Evolutionary conservation across 805 yeast genomes (phyloP), one percentile per base, ranked within the genome.

Genomic region (Schwanniomyces pseudopolymorphus): DNA sequence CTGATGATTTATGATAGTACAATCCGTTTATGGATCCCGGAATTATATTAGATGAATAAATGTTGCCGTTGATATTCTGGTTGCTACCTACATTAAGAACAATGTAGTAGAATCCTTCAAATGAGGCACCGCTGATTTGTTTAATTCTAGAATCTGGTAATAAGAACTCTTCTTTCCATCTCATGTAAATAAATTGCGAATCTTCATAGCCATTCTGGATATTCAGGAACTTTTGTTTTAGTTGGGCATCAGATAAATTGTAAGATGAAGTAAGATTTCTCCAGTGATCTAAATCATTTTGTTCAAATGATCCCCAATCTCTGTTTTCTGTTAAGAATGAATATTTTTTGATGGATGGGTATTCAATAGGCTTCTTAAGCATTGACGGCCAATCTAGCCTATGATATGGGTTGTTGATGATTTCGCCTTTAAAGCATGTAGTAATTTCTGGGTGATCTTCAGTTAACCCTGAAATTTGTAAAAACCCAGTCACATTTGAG

Each of bases 161-260:
- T 49, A 91, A 67, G 59, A 89, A 89, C 57, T 83, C 80, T 64
- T 91, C 98, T 67, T 91, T 91, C 98, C 98, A 91, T 54, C 97
- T 77, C 97, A 91, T 91, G 61, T 83, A 91, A 5, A 91, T 66
- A 56, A 57, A 62, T 45, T 57, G 63, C 17, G 55, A 53, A 40
- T 67, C 66, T 31, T 60, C 64, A 26, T 52, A 42, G 19, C 71
- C 70, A 24, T 56, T 39, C 51, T 67, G 69, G 39, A 72, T 69
- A 24, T 46, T 50, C 14, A 48, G 47, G 44, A 72, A 59, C 43
- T 61, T 63, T 31, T 54, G 49, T 27, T 57, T 48, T 33, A 72
- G 54, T 38, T 63, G 59, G 11, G 42, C 51, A 45, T 69, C 72
- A 20, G 79, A 79, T 42, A 81, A 60, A 58, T 82, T 88, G 41